phyloP scores from a whole-genome alignment of 163 green algal genomes.

The Dunaliella salina region DNA sequence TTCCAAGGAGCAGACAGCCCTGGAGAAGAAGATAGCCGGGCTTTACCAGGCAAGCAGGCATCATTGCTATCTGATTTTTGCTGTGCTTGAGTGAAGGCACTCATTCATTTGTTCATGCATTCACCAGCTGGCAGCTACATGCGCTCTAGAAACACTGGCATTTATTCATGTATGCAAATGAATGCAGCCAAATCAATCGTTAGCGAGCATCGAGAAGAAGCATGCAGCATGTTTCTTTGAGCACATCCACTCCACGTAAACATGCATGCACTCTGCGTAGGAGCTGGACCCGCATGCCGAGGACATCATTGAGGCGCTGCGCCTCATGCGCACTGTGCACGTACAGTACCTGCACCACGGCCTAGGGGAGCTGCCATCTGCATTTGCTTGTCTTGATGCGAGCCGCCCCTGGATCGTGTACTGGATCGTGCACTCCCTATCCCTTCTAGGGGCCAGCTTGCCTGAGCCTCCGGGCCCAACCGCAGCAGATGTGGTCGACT shows the following conservation, averaged over 20 bases:
- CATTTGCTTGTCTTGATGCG: slow-evolving; percentile 71
- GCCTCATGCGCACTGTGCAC: slow-evolving; percentile 49
- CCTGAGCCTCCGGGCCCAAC: slow-evolving; percentile 15
- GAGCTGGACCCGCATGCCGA: slow-evolving; percentile 32
- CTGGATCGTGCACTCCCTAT: slow-evolving; percentile 87
- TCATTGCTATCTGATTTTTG: too few relatives aligned
- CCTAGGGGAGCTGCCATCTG: slow-evolving; percentile 49
- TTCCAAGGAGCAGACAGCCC: slow-evolving; percentile 37
- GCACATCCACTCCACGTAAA: too few relatives aligned
- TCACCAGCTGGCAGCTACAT: too few relatives aligned
- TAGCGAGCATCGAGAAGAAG: too few relatives aligned
- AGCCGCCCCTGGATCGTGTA: slow-evolving; percentile 88
- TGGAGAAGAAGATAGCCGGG: slow-evolving; percentile 45
- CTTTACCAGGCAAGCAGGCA: slow-evolving; percentile 27
- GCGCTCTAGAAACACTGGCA: too few relatives aligned
- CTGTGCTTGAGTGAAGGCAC: too few relatives aligned
- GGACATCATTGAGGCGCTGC: slow-evolving; percentile 31
- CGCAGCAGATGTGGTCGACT: slow-evolving; percentile 34
- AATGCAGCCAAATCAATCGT: too few relatives aligned
- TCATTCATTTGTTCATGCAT: too few relatives aligned
- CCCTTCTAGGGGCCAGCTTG: slow-evolving; percentile 66
- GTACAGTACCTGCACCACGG: slow-evolving; percentile 52
- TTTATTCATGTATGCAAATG: too few relatives aligned
- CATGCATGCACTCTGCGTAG: not conserved
- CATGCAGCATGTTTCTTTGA: too few relatives aligned